Percentiles rank a stretch among this genome's conserved stretches.
These are phyloP conservation scores for Boletus rubropictus DNA, from an alignment of 768 basidiomycete genomes.

Conservation along the genomic window DNA sequence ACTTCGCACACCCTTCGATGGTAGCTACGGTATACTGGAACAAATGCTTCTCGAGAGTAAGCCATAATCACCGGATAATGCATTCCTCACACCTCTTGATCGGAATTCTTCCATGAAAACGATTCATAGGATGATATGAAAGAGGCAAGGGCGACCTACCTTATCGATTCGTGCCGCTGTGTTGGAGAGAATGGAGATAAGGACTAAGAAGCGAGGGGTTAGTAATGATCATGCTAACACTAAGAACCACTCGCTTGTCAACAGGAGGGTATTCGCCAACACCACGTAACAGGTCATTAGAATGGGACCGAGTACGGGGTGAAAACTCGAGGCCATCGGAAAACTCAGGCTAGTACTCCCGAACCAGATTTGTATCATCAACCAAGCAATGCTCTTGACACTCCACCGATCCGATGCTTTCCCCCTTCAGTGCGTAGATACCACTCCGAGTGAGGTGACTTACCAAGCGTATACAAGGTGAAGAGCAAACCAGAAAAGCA, in stretches of 20 bases:
- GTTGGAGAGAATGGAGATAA: slow-evolving; percentile 88
- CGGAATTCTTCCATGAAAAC: slow-evolving; percentile 43
- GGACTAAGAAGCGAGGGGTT: slow-evolving; percentile 30
- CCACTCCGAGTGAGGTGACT: neutral
- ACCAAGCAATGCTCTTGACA: slow-evolving; percentile 61
- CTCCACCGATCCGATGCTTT: slow-evolving; percentile 29
- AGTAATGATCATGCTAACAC: slow-evolving; percentile 1
- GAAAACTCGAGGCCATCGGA: slow-evolving; percentile 51
- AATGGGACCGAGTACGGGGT: slow-evolving; percentile 68
- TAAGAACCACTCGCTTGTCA: slow-evolving; percentile 57
- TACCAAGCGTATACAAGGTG: slow-evolving; percentile 50
- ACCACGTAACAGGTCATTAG: slow-evolving; percentile 79
- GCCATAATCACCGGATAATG: neutral
- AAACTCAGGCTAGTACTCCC: slow-evolving; percentile 67
- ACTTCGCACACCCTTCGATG: slow-evolving; percentile 66
- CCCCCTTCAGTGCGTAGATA: slow-evolving; percentile 22
- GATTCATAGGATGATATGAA: neutral
- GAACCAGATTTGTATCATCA: slow-evolving; percentile 86
- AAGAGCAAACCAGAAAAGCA: slow-evolving; percentile 77
- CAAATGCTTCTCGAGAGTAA: slow-evolving; percentile 52
- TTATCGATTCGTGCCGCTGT: slow-evolving; percentile 76
- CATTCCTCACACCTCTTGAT: slow-evolving; percentile 44
- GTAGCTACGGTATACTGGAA: slow-evolving; percentile 85
- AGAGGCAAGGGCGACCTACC: slow-evolving; percentile 29
- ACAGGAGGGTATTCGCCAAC: slow-evolving; percentile 67